Evolutionary conservation across 148 eudicot species (phyloP).

Genomic region (Vaccinium vitisidaea): DNA sequence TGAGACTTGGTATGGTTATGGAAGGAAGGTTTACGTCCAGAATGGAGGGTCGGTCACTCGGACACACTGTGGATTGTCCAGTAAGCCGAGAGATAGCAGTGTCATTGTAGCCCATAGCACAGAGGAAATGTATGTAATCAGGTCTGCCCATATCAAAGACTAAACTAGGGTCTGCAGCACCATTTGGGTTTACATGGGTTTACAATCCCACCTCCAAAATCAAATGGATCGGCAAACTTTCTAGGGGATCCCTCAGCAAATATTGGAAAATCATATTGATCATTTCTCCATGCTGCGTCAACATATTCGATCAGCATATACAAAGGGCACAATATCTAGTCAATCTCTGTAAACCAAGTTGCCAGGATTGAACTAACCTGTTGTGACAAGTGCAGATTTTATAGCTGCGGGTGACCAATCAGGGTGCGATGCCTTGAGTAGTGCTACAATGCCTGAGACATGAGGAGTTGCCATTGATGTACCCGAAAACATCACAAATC

Average conservation of each 20-base stretch:
- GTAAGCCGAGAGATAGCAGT: conserved; percentile 14
- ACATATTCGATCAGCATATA: neutral
- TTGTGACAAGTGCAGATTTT: conserved; percentile 30
- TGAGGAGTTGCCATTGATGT: conserved; percentile 37
- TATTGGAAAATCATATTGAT: conserved; percentile 21
- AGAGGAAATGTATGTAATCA: conserved; percentile 26
- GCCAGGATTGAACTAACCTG: conserved; percentile 19
- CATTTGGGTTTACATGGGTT: conserved; percentile 31
- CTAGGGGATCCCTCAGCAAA: conserved; percentile 23
- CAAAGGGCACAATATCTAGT: neutral
- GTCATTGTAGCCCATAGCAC: conserved; percentile 22
- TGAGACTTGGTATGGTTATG: conserved; percentile 23
- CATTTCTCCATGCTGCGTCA: conserved; percentile 22
- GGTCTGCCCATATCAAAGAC: conserved; percentile 22
- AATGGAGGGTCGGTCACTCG: conserved; percentile 1
- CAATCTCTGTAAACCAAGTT: neutral
- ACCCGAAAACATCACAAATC: conserved; percentile 23
- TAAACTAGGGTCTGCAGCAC: conserved; percentile 24
- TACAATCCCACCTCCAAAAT: conserved; percentile 29
- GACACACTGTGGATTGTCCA: conserved; percentile 5
- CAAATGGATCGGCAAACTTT: conserved; percentile 29
- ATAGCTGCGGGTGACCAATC: conserved; percentile 32
- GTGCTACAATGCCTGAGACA: conserved; percentile 29
- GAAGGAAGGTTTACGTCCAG: conserved; percentile 24
- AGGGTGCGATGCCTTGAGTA: conserved; percentile 24